A percentile compares a stretch with the other conserved stretches of the same genome.
Conservation (phyloP, 2,329 filamentous ascomycete genomes). For the Sporothrix pseudoabietina region DNA sequence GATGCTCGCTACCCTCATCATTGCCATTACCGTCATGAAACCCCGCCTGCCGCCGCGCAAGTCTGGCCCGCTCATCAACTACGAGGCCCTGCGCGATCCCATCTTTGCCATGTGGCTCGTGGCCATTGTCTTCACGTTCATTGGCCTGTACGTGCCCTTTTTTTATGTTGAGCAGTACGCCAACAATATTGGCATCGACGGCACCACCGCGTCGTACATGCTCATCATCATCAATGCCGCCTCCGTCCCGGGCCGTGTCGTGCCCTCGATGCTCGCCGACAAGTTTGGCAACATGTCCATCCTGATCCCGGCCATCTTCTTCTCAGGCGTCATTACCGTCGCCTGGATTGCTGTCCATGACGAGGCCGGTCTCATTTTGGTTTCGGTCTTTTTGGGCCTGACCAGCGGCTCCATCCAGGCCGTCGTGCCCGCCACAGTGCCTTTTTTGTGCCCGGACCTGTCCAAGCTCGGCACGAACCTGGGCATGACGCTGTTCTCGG, state of each 20-base stretch:
- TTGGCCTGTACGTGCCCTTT: conserved; percentile 30
- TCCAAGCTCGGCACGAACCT: conserved; percentile 45
- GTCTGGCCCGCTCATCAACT: conserved; percentile 32
- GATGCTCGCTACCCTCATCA: conserved; percentile 30
- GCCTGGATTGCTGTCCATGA: conserved; percentile 39
- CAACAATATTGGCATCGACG: conserved; percentile 16
- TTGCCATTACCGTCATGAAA: conserved; percentile 30
- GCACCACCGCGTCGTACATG: conserved; percentile 28
- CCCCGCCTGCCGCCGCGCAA: conserved; percentile 31
- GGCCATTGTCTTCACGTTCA: conserved; percentile 29
- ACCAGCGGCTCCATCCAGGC: conserved; percentile 43
- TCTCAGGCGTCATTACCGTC: conserved; percentile 25
- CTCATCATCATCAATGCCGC: conserved; percentile 32
- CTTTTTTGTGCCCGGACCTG: conserved; percentile 44
- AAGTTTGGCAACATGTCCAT: conserved; percentile 28
- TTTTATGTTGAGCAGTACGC: conserved; percentile 32
- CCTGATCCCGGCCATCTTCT: conserved; percentile 26
- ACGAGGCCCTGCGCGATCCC: conserved; percentile 29
- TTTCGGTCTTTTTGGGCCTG: conserved; percentile 42
- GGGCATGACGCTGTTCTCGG: conserved; percentile 46
- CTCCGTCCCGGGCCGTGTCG: conserved; percentile 30
- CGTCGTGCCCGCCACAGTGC: conserved; percentile 46
- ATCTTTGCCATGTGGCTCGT: conserved; percentile 28
- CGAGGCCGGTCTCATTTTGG: conserved; percentile 40
- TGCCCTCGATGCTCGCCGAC: conserved; percentile 30